Evolutionary conservation across 306 rosid genomes (phyloP), one percentile per base, ranked within the genome.

Genomic region (Phaseolus lunatus): DNA sequence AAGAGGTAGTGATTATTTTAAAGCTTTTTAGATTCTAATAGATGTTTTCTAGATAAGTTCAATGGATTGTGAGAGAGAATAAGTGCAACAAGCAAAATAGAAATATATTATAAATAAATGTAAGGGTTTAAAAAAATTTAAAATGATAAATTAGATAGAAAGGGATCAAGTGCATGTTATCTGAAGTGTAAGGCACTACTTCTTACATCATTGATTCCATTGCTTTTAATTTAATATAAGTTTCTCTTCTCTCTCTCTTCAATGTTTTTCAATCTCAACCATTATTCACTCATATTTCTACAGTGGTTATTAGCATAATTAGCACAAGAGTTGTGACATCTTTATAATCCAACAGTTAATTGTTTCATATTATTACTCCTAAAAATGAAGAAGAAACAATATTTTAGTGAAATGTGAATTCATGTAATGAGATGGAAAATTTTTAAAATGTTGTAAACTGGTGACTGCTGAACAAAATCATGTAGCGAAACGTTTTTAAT

Each of bases 111-210:
- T 16, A 23, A 81, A 31, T 19, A 59, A 23, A n/a, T 3, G 1
- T 27, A 12, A 75, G 6, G 11, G 3, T 33, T 43, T 47, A 48
- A 39, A 39, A 12, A 24, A 43, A 70, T 50, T 33, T 19, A 6
- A 29, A 31, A 70, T 18, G 53, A 4, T 68, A 79, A 78, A 27
- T 16, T 6, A 27, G 52, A 77, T 58, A 48, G 39, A 77, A 85
- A 82, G 35, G 39, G 62, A 63, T 54, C 72, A 68, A 62, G 85
- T 76, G 87, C 90, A 82, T 84, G 90, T 86, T 80, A 58, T 87
- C 59, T 89, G 89, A 87, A 87, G 93, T 89, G 93, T 74, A 88
- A 88, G 88, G 85, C 90, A 88, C 89, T 78, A 64, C 89, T 82
- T 84, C 72, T 81, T 3, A 82, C 69, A 85, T 83, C 90, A 90